Conservation (phyloP, 2,329 filamentous ascomycete genomes). For the Penicillium decumbens region DNA sequence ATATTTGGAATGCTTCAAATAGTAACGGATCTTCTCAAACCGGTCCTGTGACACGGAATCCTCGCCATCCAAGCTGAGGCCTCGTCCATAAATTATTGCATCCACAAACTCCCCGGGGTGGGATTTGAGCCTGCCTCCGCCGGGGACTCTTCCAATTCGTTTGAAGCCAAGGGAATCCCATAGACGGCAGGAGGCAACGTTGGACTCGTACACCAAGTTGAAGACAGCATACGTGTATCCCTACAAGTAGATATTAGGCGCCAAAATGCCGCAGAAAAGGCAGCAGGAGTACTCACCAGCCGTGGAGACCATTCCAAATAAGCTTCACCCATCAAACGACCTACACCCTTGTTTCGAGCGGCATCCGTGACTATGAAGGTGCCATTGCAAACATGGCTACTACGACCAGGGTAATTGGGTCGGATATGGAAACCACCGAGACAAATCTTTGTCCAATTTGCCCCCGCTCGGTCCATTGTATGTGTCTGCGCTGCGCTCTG, state of each 20-base stretch:
- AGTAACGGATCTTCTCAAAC: slow-evolving; percentile 98
- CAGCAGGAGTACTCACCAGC: slow-evolving; percentile 39
- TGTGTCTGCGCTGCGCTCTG: slow-evolving; percentile 55
- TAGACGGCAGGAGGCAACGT: slow-evolving; percentile 81
- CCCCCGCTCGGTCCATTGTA: slow-evolving; percentile 49
- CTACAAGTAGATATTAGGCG: slow-evolving; percentile 33
- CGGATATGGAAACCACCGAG: slow-evolving; percentile 91
- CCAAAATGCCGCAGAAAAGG: not conserved
- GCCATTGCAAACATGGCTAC: slow-evolving; percentile 78
- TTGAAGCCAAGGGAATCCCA: slow-evolving; percentile 93
- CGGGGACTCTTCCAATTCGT: slow-evolving; percentile 77
- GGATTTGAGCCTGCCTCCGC: slow-evolving; percentile 64
- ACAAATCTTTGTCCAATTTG: slow-evolving; percentile 75
- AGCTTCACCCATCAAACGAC: slow-evolving; percentile 69
- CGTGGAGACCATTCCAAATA: slow-evolving; percentile 74
- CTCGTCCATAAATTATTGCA: slow-evolving; percentile 71
- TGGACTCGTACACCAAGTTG: slow-evolving; percentile 91
- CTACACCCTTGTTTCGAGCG: slow-evolving; percentile 68
- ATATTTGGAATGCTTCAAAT: slow-evolving; percentile 90
- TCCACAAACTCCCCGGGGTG: slow-evolving; percentile 65
- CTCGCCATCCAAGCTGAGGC: slow-evolving; percentile 61
- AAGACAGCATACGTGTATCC: slow-evolving; percentile 91
- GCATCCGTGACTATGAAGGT: slow-evolving; percentile 72
- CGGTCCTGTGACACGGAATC: slow-evolving; percentile 89
- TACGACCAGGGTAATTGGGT: slow-evolving; percentile 86